Evolutionary conservation across 1,284 basidiomycete genomes (phyloP), one percentile per base, ranked within the genome.

Genomic region (Ceratobasidium theobromae): DNA sequence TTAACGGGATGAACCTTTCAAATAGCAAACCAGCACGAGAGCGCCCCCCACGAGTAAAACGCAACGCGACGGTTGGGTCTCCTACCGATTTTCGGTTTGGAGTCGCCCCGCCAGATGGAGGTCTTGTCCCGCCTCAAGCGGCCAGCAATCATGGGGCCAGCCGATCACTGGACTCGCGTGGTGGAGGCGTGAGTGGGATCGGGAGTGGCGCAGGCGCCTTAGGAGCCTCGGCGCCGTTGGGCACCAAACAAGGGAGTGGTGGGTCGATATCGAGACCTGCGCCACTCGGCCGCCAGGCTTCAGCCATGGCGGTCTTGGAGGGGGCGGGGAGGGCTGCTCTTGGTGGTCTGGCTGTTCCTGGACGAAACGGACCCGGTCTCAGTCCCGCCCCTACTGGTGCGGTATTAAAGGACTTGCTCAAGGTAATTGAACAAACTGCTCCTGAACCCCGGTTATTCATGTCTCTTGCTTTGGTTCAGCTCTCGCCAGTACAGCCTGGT

Each of bases 321-420:
- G 60, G 60, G 21, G 60, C 35, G 8, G 49, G 25, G 38, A 68
- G 40, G 52, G 27, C 14, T 64, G 66, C 12, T 25, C 66, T 57
- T 23, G 27, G 12, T 64, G 66, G 21, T 25, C 66, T 57, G 14
- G n/a, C 48, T 21, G 41, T 53, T 11, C 51, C 66, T 16, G 43
- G 32, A 27, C 53, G 66, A 41, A 53, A 49, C 9, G 66, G 79
- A 6, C 78, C 79, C 9, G 76, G 84, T 0, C 85, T 86, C 12
- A 86, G 85, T 3, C 58, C 58, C 3, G 18, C 33, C 12, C 27
- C 16, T 11, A n/a, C 43, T 3, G 60, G 60, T 8, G 32, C 49
- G 3, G 27, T 64, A 8, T 75, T 89, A 45, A 88, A 86, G 71
- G 88, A 91, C 72, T 84, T 88, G 18, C 74, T 89, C 25, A 90